These are phyloP conservation scores for Penicillium pulvis DNA, from an alignment of 495 filamentous ascomycete genomes.

Conservation along the genomic window DNA sequence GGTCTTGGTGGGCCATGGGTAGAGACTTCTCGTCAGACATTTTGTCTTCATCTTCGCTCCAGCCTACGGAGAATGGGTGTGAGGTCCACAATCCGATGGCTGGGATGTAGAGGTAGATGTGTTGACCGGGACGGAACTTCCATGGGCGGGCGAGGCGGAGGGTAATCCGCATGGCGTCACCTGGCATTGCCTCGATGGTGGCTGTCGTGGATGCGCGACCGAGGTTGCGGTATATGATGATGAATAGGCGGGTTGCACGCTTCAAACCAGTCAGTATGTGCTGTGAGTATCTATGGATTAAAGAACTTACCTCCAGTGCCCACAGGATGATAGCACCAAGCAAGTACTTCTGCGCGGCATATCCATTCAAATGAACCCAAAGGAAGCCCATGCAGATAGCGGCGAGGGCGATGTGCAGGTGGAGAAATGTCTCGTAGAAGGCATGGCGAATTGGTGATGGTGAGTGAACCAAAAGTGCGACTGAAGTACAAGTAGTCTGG, in stretches of 20 bases:
- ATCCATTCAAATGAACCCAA: conserved; percentile 71
- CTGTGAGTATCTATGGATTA: not conserved
- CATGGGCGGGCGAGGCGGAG: conserved; percentile 76
- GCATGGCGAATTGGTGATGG: conserved; percentile 82
- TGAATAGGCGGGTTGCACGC: conserved; percentile 65
- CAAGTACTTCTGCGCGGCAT: conserved; percentile 67
- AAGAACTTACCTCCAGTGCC: conserved; percentile 60
- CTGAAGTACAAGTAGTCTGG: conserved; percentile 48
- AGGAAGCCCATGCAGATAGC: conserved; percentile 60
- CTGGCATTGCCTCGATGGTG: conserved; percentile 73
- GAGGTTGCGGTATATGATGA: conserved; percentile 72
- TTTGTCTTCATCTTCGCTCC: conserved; percentile 58
- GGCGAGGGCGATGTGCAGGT: conserved; percentile 74
- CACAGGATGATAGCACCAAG: conserved; percentile 71
- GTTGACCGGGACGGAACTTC: conserved; percentile 78
- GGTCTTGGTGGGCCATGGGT: conserved; percentile 39
- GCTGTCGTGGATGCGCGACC: conserved; percentile 66
- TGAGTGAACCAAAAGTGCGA: conserved; percentile 64
- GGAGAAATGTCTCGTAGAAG: conserved; percentile 94
- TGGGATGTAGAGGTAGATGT: conserved; percentile 84
- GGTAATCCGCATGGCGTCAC: conserved; percentile 81
- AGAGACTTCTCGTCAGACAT: conserved; percentile 46
- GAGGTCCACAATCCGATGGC: conserved; percentile 77
- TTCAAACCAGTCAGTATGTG: conserved; percentile 14
- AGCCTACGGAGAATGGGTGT: conserved; percentile 93